Conservation (phyloP, 805 yeast species). For the Vanderwaltozyma tropicalis region DNA sequence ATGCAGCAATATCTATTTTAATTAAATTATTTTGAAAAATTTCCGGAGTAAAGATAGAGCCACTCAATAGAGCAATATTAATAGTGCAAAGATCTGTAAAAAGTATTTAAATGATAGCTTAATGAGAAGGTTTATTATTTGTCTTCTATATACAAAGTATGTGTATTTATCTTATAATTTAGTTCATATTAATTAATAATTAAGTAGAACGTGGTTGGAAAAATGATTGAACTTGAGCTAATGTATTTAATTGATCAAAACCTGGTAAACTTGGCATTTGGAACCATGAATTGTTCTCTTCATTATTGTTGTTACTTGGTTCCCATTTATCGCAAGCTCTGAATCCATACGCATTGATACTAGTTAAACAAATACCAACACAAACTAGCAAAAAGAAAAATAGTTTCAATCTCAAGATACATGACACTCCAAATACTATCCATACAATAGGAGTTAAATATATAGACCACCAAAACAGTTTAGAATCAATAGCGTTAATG, state of each 20-base stretch:
- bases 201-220: constrained; percentile 12
- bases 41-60: too few relatives aligned
- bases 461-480: constrained; percentile 73
- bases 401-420: constrained; percentile 68
- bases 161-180: too few relatives aligned
- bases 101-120: too few relatives aligned
- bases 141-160: too few relatives aligned
- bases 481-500: constrained; percentile 86
- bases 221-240: constrained; percentile 21
- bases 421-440: constrained; percentile 64
- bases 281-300: constrained; percentile 18
- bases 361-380: constrained; percentile 61
- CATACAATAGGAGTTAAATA: constrained; percentile 71
- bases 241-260: constrained; percentile 18
- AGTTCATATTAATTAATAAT: too few relatives aligned
- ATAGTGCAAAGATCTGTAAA: too few relatives aligned
- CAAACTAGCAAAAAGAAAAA: constrained; percentile 50
- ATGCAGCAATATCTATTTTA: too few relatives aligned
- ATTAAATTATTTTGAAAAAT: too few relatives aligned
- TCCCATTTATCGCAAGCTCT: constrained; percentile 89
- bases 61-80: too few relatives aligned
- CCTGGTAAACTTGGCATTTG: constrained; percentile 22
- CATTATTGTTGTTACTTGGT: constrained; percentile 11
- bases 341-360: constrained; percentile 82
- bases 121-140: too few relatives aligned